These are phyloP conservation scores for Ambrosiella cleistominuta DNA, from an alignment of 2,329 filamentous ascomycete genomes.

Conservation along the genomic window DNA sequence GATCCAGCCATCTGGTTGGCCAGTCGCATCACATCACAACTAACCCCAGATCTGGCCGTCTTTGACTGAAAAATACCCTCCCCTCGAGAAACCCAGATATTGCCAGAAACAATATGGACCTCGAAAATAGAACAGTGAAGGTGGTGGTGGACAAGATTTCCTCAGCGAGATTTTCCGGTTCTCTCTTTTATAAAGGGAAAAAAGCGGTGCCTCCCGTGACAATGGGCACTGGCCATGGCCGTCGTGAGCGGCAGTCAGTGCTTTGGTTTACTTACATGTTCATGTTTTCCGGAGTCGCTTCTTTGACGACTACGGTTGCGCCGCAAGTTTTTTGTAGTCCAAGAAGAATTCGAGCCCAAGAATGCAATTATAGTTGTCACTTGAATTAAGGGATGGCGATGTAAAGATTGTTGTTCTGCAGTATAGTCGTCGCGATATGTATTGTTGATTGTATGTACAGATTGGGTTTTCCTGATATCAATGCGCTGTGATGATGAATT, in stretches of 20 bases:
- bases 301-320: neutral
- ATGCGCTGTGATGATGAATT: too few relatives aligned
- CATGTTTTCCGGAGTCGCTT: neutral
- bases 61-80: neutral
- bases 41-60: neutral
- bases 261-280: neutral
- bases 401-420: neutral
- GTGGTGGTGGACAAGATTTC: neutral
- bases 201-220: too few relatives aligned
- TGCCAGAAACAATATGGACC: neutral
- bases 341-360: neutral
- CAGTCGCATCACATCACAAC: neutral
- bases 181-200: too few relatives aligned
- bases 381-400: neutral
- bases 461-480: neutral
- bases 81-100: neutral
- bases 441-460: neutral
- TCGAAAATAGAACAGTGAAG: neutral
- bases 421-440: neutral
- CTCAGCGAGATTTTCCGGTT: too few relatives aligned
- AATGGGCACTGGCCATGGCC: too few relatives aligned
- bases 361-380: neutral
- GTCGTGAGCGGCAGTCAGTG: neutral
- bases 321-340: neutral
- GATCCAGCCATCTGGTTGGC: neutral